Base-by-base conservation (phyloP, 2,329 filamentous ascomycete species). In the Chrysoporthe austroafricana region DNA sequence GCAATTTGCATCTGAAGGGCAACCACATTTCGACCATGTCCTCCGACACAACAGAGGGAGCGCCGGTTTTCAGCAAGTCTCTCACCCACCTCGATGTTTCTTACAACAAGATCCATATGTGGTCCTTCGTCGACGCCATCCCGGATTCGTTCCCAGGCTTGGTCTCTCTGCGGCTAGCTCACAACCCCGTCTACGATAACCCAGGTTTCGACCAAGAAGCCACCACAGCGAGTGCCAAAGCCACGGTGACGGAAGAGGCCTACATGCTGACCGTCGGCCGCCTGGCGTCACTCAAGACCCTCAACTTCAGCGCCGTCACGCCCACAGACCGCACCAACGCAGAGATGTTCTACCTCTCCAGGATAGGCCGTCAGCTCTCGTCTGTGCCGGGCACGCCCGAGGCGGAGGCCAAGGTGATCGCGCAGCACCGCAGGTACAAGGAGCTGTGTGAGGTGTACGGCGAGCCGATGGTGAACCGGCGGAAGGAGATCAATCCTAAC, bases 291-390 rank as follows among this genome's bases (percentile, higher is more conserved):
- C 85, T 98, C 11, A 85, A 85, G 64, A 84, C 82, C 0, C 84
- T 97, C 42, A 96, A 96, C 76, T 93, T 92, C 76, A 89, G 89
- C 70, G 80, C 82, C 18, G 89, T 98, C 72, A 89, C 89, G 0
- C 73, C 83, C 1, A 87, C 90, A 54, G 94, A 98, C 76, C 88
- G 95, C 21, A 84, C 88, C 64, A 96, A 98, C 74, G 94, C 94
- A 4, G 96, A 98, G 73, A 90, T 95, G 74, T 99, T 97, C 77
- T 99, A 99, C 77, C 87, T 98, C 13, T 92, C 90, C 0, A 87
- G 91, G 64, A 96, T 97, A 67, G 91, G 87, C 13, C 89, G 89
- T 70, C 92, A 96, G 75, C 82, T 97, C 50, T 85, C 88, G 1
- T 80, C 84, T 3, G 85, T 88, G 0, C 81, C 87, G 0, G 83